These are phyloP conservation scores for Gossypium laxum DNA, from an alignment of 441 rosid species.

Conservation along the genomic window DNA sequence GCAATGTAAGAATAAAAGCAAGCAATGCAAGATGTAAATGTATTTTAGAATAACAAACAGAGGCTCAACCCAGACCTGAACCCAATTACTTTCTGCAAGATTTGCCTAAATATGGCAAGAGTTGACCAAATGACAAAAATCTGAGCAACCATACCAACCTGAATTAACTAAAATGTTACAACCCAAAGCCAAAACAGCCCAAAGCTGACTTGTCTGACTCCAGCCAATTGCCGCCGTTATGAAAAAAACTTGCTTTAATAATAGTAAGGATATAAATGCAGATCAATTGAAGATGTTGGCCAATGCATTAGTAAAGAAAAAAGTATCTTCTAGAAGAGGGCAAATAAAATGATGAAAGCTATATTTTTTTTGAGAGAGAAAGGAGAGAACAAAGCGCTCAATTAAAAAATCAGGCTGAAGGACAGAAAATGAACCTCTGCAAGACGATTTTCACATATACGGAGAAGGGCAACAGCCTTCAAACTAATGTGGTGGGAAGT, in stretches of 20 bases:
- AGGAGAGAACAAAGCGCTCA: not conserved
- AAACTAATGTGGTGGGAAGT: constrained; percentile 85
- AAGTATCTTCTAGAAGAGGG: not conserved
- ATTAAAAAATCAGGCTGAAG: constrained; percentile 7
- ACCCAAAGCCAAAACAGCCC: not conserved
- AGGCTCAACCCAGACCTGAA: not conserved
- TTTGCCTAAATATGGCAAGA: not conserved
- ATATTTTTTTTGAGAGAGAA: not conserved
- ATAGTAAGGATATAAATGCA: not conserved
- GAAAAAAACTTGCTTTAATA: not conserved
- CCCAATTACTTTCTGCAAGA: not conserved
- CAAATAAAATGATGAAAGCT: not conserved
- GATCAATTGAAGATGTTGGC: not conserved
- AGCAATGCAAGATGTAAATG: not conserved
- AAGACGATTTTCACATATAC: constrained; percentile 96
- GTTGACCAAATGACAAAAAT: not conserved
- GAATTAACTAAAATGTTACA: not conserved
- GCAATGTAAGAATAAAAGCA: too few relatives aligned
- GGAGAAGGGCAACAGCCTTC: constrained; percentile 97
- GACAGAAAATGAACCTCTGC: constrained; percentile 63
- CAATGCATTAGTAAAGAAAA: not conserved
- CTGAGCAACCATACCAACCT: not conserved
- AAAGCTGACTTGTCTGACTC: not conserved
- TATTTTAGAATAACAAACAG: constrained; percentile 1
- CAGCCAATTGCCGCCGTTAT: not conserved